Evolutionary conservation across 225 moss, liverwort and hornwort species (phyloP).

Genomic region (Pleurozium schreberi): DNA sequence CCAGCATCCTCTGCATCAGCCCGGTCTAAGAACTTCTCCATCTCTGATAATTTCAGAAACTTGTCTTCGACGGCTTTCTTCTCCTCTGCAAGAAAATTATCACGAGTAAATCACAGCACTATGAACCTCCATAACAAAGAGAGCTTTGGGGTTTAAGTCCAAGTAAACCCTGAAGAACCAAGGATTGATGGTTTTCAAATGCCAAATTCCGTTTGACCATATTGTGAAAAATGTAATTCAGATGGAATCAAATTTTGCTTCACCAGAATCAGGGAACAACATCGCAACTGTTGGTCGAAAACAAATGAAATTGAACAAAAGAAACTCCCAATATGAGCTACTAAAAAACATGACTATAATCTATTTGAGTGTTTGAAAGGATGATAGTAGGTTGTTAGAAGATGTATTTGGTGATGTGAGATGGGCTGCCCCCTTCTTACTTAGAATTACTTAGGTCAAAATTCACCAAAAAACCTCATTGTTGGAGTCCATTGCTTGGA

Average conservation of each 20-base stretch:
- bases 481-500: no score
- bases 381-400: no score
- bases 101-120: neutral
- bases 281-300: neutral
- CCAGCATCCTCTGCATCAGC: slow-evolving; percentile 81
- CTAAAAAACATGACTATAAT: neutral
- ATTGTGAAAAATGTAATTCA: neutral
- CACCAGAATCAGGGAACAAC: neutral
- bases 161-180: neutral
- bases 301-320: neutral
- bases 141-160: neutral
- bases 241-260: neutral
- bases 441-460: no score
- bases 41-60: slow-evolving; percentile 72
- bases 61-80: slow-evolving; percentile 70
- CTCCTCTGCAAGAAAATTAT: slow-evolving; percentile 26
- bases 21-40: slow-evolving; percentile 88
- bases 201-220: neutral
- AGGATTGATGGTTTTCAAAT: neutral
- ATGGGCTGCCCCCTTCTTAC: no score
- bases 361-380: no score
- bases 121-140: neutral
- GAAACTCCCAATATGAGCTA: neutral
- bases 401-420: no score
- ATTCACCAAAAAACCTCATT: no score